These are phyloP conservation scores for Lichtheimia corymbifera DNA, from an alignment of 371 early-diverging fungal species.

Conservation along the genomic window DNA sequence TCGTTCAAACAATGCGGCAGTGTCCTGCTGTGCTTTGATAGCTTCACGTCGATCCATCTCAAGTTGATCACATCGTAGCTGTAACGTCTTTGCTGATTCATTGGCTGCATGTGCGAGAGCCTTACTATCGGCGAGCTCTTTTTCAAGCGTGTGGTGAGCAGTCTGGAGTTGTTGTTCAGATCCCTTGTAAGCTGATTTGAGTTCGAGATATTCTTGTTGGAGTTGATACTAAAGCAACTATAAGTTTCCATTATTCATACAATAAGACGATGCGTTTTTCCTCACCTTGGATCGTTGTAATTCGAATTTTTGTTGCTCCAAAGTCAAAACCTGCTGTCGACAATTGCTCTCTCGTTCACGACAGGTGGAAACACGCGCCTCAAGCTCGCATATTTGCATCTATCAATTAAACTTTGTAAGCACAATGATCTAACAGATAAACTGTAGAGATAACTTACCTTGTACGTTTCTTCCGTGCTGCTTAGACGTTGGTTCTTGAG, in stretches of 20 bases:
- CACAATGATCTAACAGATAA: neutral
- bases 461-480: neutral
- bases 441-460: neutral
- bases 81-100: neutral
- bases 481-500: neutral
- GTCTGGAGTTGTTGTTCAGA: neutral
- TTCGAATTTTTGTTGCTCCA: no score
- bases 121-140: neutral
- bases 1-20: neutral
- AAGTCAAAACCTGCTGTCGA: no score
- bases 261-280: no score
- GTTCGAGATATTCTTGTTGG: no score
- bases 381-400: neutral
- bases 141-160: neutral
- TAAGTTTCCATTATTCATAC: no score
- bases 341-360: no score
- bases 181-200: neutral
- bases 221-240: no score
- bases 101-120: neutral
- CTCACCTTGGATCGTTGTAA: no score
- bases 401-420: neutral
- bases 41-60: conserved; percentile 1
- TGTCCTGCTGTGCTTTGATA: conserved; percentile 1
- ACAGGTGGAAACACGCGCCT: neutral
- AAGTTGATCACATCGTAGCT: conserved; percentile 1